A percentile compares a stretch with the other conserved stretches of the same genome.
Conservation (phyloP, 805 yeast species). For the Metschnikowia matae region DNA sequence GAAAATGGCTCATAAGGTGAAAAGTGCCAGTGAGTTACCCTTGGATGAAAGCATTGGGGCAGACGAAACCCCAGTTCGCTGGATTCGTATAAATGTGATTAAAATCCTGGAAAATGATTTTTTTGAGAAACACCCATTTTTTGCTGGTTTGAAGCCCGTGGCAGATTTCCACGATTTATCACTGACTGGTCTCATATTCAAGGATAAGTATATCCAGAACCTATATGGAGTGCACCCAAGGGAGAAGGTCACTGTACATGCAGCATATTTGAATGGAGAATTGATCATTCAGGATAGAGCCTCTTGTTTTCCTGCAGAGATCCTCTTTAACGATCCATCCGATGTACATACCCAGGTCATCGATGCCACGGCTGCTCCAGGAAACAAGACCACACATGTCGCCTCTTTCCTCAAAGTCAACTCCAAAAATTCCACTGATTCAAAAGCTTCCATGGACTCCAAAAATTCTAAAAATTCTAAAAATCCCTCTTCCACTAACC, state of each 20-base stretch:
- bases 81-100: conserved; percentile 74
- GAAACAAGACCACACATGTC: conserved; percentile 92
- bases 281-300: conserved; percentile 94
- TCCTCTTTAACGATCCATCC: conserved; percentile 52
- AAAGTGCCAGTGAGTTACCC: conserved; percentile 46
- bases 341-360: conserved; percentile 58
- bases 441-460: too few relatives aligned
- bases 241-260: conserved; percentile 63
- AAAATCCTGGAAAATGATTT: conserved; percentile 41
- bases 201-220: conserved; percentile 70
- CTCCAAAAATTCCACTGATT: too few relatives aligned
- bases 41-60: conserved; percentile 40
- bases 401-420: conserved; percentile 55
- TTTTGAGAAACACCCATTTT: conserved; percentile 31
- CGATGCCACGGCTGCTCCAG: conserved; percentile 98
- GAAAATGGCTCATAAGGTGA: conserved; percentile 68
- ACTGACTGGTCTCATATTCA: conserved; percentile 56
- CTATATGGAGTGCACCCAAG: conserved; percentile 80
- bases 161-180: conserved; percentile 38
- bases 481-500: neutral
- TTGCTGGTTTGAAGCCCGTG: conserved; percentile 46
- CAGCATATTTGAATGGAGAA: conserved; percentile 68
- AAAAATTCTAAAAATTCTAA: too few relatives aligned
- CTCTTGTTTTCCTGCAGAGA: conserved; percentile 92
- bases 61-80: conserved; percentile 70